Percentiles rank a stretch among this genome's conserved stretches.
Evolutionary conservation across 768 basidiomycete genomes (phyloP).

Genomic region (Holtermanniella nyarrowii): DNA sequence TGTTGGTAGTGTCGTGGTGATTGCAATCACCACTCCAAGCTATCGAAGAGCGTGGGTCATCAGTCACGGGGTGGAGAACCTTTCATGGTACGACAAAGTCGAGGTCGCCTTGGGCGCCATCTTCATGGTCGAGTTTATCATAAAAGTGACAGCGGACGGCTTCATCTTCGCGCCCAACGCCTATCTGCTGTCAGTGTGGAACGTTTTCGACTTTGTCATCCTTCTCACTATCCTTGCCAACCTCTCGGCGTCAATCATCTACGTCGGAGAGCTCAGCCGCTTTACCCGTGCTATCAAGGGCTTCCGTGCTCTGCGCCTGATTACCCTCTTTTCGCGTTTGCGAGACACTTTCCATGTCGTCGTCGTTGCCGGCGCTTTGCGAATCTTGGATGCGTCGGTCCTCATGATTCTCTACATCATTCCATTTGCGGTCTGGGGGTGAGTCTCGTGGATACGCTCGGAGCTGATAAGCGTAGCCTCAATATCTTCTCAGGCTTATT

Average conservation of each 20-base stretch:
- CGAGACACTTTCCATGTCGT: conserved; percentile 71
- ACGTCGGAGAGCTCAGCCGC: conserved; percentile 69
- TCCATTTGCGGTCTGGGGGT: conserved; percentile 42
- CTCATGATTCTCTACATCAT: conserved; percentile 61
- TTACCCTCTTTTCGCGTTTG: conserved; percentile 79
- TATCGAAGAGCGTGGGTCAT: conserved; percentile 67
- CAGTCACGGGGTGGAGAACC: conserved; percentile 52
- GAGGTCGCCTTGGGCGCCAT: conserved; percentile 60
- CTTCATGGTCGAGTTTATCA: conserved; percentile 68
- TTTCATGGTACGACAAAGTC: conserved; percentile 77
- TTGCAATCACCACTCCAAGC: conserved; percentile 68
- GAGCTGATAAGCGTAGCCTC: conserved; percentile 43
- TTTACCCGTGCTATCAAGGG: conserved; percentile 77
- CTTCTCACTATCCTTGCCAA: conserved; percentile 68
- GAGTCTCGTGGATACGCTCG: conserved; percentile 2
- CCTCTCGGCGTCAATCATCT: conserved; percentile 58
- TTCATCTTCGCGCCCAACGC: conserved; percentile 62
- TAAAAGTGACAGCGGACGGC: conserved; percentile 89
- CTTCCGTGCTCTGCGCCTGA: conserved; percentile 73
- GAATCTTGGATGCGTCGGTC: conserved; percentile 80
- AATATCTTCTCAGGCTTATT: conserved; percentile 82
- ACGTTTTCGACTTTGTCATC: conserved; percentile 76
- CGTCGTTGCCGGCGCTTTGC: conserved; percentile 70
- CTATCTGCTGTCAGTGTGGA: conserved; percentile 86
- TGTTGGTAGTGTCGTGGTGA: conserved; percentile 68